Base-by-base conservation (phyloP, 2,329 filamentous ascomycete genomes). In the Fusarium neocosmosporiellum region DNA sequence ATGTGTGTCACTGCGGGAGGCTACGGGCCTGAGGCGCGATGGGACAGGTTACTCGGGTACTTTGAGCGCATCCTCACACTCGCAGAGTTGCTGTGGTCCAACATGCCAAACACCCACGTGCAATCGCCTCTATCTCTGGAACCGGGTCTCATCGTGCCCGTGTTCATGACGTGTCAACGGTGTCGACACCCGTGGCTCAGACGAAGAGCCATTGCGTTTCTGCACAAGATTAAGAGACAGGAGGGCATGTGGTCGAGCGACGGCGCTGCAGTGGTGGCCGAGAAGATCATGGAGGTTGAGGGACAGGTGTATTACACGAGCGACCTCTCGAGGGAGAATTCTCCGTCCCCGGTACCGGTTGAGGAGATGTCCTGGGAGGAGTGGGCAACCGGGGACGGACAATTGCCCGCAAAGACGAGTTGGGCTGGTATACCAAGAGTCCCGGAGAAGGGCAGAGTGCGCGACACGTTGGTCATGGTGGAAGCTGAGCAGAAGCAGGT, bases 181-280 rank as follows among this genome's bases (percentile, higher is more conserved):
- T 82, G 81, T 20, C 77, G 81, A 0, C 81, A 82, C 63, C 78
- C 80, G 0, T 58, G 74, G 29, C 53, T 81, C 1, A 75, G 81
- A 2, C 71, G 78, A 16, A 69, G 76, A 5, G 77, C 75, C 2
- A 57, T 81, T 7, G 41, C 58, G 5, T 68, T 81, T 5, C 55
- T 82, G 7, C 48, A 63, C 16, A 65, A 62, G 24, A 59, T 77
- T 20, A 79, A 78, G n/a, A 63, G 80, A 20, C 79, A 80, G 16
- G 80, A 81, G 34, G 80, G 80, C 3, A 72, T 78, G 65, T 82
- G 80, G 80, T 73, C 75, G 63, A 81, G 80, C 53, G 71, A 74
- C n/a, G 77, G 73, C 2, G 72, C 77, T 2, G 77, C 78, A 9
- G 71, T 66, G 5, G 80, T 80, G 2, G 59, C 57, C 0, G 53